These are phyloP conservation scores for Penicillium daleae DNA, from an alignment of 495 filamentous ascomycete genomes.

Conservation along the genomic window DNA sequence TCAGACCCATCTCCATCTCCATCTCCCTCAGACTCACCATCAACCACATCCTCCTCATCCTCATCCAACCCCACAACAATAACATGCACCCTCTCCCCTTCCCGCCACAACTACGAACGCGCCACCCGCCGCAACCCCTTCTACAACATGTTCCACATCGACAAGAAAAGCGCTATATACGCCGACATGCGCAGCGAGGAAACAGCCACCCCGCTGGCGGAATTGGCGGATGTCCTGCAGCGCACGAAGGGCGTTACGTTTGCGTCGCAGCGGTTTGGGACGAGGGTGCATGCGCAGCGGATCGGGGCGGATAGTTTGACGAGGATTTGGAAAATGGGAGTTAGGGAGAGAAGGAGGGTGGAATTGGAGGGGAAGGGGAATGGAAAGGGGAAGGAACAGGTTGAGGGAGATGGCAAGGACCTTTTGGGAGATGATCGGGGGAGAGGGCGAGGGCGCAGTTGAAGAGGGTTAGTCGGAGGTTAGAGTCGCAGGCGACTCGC, in stretches of 20 bases:
- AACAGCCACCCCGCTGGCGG: constrained; percentile 32
- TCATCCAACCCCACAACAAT: constrained; percentile 6
- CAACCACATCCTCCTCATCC: no score
- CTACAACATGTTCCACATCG: constrained; percentile 26
- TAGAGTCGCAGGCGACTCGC: not conserved
- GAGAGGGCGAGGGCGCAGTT: no score
- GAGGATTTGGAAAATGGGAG: constrained; percentile 31
- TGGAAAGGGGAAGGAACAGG: not conserved
- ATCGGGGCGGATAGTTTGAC: constrained; percentile 33
- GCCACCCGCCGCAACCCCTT: constrained; percentile 39
- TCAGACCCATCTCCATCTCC: not conserved
- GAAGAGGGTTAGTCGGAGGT: not conserved
- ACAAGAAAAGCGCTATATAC: constrained; percentile 21
- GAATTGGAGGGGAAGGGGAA: not conserved
- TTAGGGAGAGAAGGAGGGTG: not conserved
- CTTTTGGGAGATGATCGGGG: not conserved
- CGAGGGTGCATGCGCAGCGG: constrained; percentile 20
- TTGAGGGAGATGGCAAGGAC: not conserved
- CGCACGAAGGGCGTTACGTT: constrained; percentile 25
- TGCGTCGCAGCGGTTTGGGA: constrained; percentile 18
- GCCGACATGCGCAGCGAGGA: constrained; percentile 31
- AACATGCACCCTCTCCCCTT: constrained; percentile 32
- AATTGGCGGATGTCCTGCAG: constrained; percentile 36
- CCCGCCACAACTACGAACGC: constrained; percentile 33
- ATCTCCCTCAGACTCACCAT: not conserved